Base-by-base conservation (phyloP, 345 rosid genomes). In the Limnanthes douglasii region DNA sequence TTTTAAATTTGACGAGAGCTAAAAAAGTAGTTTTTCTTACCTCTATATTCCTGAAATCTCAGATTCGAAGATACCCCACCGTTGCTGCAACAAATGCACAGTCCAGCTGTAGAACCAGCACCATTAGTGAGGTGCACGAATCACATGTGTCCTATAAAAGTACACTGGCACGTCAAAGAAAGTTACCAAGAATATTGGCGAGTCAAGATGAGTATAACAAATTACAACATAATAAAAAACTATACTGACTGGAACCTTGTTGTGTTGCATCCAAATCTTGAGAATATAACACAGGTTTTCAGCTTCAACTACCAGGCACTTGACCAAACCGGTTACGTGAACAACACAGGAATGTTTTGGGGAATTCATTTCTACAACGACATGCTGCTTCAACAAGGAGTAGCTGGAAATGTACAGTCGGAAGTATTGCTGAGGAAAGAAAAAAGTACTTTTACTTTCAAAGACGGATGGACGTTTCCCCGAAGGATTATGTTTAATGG, bases 101-200 rank as follows among this genome's bases (percentile, higher is more conserved):
- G 72, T 46, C 57, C 65, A 0, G 43, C 37, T 4, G 59, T 28
- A 19, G 81, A 56, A 45, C 33, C 18, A 19, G 11, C 54, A 1
- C 59, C 74, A 9, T 25, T 73, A 5, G 93, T 78, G 2, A 47
- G 59, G 33, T 86, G 97, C 18, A 16, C 93, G 1, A 32, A 41
- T 3, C 95, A 86, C 43, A 70, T 71, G 85, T 86, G 97, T 55
- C 97, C 95, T 0, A 57, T 78, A 13, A 41, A 56, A 21, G 66
- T 82, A 7, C 97, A 82, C 43, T 86, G 97, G 97, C 97, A 86
- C 16, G 68, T 86, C n/a, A 86, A 82, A 53, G 68, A 73, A 31
- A 78, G 71, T 48, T 86, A 86, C 54, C 71, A 29, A 42, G 59
- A 67, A 31, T 82, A 73, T 14, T 82, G 97, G 95, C 46, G 93